Conservation (phyloP, 2,329 filamentous ascomycete species). For the Periconia digitata region DNA sequence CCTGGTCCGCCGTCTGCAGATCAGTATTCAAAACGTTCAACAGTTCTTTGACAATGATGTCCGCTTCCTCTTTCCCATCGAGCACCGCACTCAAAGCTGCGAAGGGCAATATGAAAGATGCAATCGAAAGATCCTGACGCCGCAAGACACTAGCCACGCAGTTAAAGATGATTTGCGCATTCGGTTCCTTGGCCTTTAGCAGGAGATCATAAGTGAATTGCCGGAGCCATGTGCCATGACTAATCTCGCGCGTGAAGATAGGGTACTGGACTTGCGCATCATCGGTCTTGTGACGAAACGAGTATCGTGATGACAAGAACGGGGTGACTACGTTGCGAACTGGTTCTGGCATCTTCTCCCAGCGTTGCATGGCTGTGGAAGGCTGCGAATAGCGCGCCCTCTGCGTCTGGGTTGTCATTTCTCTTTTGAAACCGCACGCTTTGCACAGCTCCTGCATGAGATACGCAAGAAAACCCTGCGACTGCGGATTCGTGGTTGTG, state of each 20-base stretch:
- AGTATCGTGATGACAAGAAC: slow-evolving; percentile 82
- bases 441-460: slow-evolving; percentile 90
- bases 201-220: slow-evolving; percentile 80
- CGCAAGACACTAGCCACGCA: slow-evolving; percentile 80
- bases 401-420: slow-evolving; percentile 49
- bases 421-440: slow-evolving; percentile 68
- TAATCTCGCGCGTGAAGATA: slow-evolving; percentile 68
- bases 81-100: slow-evolving; percentile 80
- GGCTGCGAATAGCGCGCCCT: slow-evolving; percentile 58
- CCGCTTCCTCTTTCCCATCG: slow-evolving; percentile 64
- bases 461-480: slow-evolving; percentile 90
- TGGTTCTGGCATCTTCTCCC: slow-evolving; percentile 74
- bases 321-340: slow-evolving; percentile 82
- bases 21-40: slow-evolving; percentile 70
- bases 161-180: slow-evolving; percentile 76
- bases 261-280: slow-evolving; percentile 61
- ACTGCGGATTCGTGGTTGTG: slow-evolving; percentile 81
- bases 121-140: slow-evolving; percentile 81
- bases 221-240: slow-evolving; percentile 80
- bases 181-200: slow-evolving; percentile 71
- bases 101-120: slow-evolving; percentile 87
- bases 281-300: slow-evolving; percentile 53
- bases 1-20: slow-evolving; percentile 54
- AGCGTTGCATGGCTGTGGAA: slow-evolving; percentile 69
- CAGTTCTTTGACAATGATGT: slow-evolving; percentile 72